Evolutionary conservation across 768 basidiomycete species (phyloP).

Genomic region (Panellus pusillus): DNA sequence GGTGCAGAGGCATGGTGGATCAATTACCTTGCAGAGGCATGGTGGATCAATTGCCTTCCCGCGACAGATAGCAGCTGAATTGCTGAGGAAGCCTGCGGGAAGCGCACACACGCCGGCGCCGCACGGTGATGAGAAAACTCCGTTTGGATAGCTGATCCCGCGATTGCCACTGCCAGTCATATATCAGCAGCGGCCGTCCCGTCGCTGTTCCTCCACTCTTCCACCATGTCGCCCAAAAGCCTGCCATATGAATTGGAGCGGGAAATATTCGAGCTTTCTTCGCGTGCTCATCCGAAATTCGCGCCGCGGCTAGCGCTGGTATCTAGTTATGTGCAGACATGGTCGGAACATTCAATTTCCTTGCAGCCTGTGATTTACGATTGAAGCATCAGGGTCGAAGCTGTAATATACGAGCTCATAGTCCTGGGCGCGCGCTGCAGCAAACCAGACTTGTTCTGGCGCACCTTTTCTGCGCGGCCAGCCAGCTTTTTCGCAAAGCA

Average conservation of each 20-base stretch:
- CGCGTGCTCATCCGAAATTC: conserved; percentile 24
- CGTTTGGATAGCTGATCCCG: too few species aligned
- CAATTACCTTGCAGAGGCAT: too few species aligned
- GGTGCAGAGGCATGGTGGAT: too few species aligned
- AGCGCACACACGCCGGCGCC: too few species aligned
- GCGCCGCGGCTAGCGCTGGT: conserved; percentile 30
- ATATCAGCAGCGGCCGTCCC: too few species aligned
- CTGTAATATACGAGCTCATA: conserved; percentile 33
- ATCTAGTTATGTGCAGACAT: conserved; percentile 22
- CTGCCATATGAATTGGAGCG: conserved; percentile 36
- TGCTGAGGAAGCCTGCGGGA: too few species aligned
- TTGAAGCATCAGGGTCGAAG: conserved; percentile 29
- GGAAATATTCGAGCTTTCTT: conserved; percentile 35
- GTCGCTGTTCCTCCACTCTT: too few species aligned
- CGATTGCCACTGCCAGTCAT: too few species aligned
- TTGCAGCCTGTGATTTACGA: background rate
- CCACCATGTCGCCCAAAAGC: too few species aligned
- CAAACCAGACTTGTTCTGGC: conserved; percentile 26
- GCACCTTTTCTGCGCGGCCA: conserved; percentile 29
- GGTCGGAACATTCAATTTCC: conserved; percentile 8
- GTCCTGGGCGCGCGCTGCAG: conserved; percentile 25
- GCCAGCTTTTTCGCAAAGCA: conserved; percentile 29
- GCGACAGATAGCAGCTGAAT: too few species aligned
- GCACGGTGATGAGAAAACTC: too few species aligned
- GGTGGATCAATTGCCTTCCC: too few species aligned